Evolutionary conservation across 371 early-diverging fungal genomes (phyloP).

Genomic region (Mortierella polycephala): DNA sequence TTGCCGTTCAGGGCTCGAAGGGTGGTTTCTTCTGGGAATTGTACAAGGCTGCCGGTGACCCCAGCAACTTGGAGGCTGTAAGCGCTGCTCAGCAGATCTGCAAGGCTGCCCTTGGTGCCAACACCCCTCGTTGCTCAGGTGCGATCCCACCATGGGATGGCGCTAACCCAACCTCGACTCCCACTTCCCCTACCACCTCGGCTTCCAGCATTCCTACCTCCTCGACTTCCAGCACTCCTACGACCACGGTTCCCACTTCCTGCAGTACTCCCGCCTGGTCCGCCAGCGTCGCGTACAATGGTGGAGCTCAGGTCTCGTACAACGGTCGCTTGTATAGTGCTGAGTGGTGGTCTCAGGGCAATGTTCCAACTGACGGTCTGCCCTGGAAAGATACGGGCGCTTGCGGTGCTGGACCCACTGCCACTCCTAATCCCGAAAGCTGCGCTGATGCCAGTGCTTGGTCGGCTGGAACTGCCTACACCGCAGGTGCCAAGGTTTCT

Average conservation of each 20-base stretch:
- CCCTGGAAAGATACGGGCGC: constrained; percentile 50
- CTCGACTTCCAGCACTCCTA: neutral
- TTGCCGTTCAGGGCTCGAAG: constrained; percentile 44
- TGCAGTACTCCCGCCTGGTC: constrained; percentile 53
- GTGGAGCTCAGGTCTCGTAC: constrained; percentile 58
- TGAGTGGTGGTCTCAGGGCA: constrained; percentile 57
- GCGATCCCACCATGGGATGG: constrained; percentile 40
- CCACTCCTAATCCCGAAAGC: constrained; percentile 19
- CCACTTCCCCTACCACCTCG: constrained; percentile 8
- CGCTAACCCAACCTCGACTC: constrained; percentile 11
- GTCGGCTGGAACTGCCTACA: constrained; percentile 52
- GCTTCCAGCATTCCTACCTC: constrained; percentile 8
- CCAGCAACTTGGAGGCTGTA: constrained; percentile 40
- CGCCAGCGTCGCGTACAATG: constrained; percentile 53
- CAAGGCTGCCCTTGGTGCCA: constrained; percentile 53
- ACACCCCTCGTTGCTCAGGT: constrained; percentile 53
- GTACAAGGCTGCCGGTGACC: constrained; percentile 39
- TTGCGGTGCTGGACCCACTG: constrained; percentile 21
- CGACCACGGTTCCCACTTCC: constrained; percentile 24
- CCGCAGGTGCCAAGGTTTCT: constrained; percentile 59
- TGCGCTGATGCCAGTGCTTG: constrained; percentile 46
- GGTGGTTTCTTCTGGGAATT: constrained; percentile 57
- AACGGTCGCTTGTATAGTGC: constrained; percentile 54
- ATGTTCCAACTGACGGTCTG: constrained; percentile 41
- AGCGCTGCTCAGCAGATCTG: constrained; percentile 49